Evolutionary conservation across 78 protist species (phyloP), one percentile per base, ranked within the genome.

Genomic region (Chrysochromulina tobinii): DNA sequence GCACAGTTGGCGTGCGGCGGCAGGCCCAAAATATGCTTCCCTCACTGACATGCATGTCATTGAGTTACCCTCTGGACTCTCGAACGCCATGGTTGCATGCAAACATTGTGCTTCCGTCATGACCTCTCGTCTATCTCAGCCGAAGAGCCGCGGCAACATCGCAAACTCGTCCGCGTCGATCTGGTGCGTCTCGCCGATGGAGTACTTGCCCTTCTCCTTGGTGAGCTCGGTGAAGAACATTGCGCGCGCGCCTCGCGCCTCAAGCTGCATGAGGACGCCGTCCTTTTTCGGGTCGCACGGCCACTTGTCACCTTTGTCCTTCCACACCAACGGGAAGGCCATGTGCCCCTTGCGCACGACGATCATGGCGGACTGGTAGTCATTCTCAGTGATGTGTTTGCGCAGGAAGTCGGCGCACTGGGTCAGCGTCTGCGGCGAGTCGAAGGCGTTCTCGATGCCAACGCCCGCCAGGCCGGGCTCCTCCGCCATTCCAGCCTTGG

Each of bases 251-350:
- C 7, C 4, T 4, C 2, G 17, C 11, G 54, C 4, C 57, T 73
- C 83, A 25, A 9, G 12, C 57, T 73, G 83, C 83, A 73, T 73
- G 55, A 73, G 50, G 58, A 73, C 3, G 57, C 83, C 83, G 23
- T 73, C 83, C 14, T 7, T 11, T 48, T 20, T 3, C 75, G 50
- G 50, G 48, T 4, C 14, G 9, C 48, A 25, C 11, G 61, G 50
- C 83, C 15, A 23, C 18, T 8, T 4, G 25, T 75, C 50, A 11
- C 23, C 7, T 57, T 75, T 75, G 5, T 15, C 83, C 57, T 75
- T 75, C 83, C 83, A 75, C n/a, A 75, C 83, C 58, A 54, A 75
- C 20, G 85, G 61, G 59, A 53, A 53, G 23, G 5, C 83, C n/a
- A 73, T 14, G 23, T 1, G 14, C 25, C n/a, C 53, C 55, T 53